phyloP scores from a whole-genome alignment of 768 basidiomycete species.

The Dictyophora rubrovolvata region DNA sequence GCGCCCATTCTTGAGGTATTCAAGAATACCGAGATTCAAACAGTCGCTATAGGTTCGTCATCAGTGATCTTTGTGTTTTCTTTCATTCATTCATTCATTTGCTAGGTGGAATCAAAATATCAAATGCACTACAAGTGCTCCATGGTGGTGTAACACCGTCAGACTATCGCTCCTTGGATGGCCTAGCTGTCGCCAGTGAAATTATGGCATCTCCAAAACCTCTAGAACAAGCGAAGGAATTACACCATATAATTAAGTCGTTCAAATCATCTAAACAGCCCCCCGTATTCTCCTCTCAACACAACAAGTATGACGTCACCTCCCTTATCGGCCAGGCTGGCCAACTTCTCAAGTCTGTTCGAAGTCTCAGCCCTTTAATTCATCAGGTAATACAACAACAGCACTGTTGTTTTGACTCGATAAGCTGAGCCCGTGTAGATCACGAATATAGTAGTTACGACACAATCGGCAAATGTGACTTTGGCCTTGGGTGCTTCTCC shows the following conservation, averaged over 20 bases:
- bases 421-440: constrained; percentile 38
- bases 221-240: constrained; percentile 33
- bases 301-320: constrained; percentile 19
- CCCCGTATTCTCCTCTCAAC: constrained; percentile 15
- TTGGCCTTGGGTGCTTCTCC: constrained; percentile 83
- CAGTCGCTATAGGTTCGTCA: constrained; percentile 75
- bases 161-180: constrained; percentile 49
- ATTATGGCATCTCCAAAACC: constrained; percentile 63
- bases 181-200: constrained; percentile 83
- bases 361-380: constrained; percentile 54
- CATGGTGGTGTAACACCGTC: constrained; percentile 56
- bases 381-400: constrained; percentile 53
- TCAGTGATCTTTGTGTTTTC: constrained; percentile 13
- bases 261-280: constrained; percentile 25
- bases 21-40: constrained; percentile 51
- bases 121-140: constrained; percentile 65
- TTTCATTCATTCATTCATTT: not conserved
- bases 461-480: constrained; percentile 84
- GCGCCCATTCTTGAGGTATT: constrained; percentile 56
- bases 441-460: constrained; percentile 81
- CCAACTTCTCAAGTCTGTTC: constrained; percentile 41
- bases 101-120: constrained; percentile 79
- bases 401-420: not conserved
- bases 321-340: constrained; percentile 34
- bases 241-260: constrained; percentile 32